These are phyloP conservation scores for Vaccinium corymbosum DNA, from an alignment of 148 eudicot species.

Conservation along the genomic window DNA sequence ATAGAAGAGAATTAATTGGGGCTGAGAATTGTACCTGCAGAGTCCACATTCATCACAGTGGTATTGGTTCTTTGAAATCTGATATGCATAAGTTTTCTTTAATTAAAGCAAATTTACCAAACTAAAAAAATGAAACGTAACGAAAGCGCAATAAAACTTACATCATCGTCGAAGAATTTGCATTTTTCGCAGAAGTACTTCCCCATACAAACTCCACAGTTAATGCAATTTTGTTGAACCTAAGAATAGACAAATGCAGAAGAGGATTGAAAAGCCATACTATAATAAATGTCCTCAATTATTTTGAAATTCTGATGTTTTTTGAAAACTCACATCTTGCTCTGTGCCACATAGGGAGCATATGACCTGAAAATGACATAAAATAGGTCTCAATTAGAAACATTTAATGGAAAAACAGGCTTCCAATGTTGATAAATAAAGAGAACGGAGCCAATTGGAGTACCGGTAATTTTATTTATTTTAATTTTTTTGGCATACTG, in stretches of 20 bases:
- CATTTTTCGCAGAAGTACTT: constrained; percentile 56
- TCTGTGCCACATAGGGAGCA: constrained; percentile 74
- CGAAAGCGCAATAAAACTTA: constrained; percentile 18
- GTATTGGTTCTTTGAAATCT: constrained; percentile 70
- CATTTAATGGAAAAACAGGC: background rate
- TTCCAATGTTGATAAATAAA: no score
- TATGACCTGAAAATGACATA: constrained; percentile 46
- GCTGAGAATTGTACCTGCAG: constrained; percentile 48
- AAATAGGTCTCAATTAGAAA: background rate
- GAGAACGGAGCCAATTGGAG: no score
- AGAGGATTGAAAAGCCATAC: background rate
- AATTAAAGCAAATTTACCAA: background rate
- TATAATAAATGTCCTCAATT: background rate
- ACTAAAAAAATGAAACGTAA: background rate
- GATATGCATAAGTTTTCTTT: constrained; percentile 3
- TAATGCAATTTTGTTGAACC: constrained; percentile 64
- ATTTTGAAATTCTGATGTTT: background rate
- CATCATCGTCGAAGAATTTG: constrained; percentile 77
- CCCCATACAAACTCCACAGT: constrained; percentile 70
- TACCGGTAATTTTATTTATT: no score
- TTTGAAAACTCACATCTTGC: constrained; percentile 64
- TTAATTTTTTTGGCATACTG: no score
- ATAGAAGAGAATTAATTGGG: background rate
- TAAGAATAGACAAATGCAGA: constrained; percentile 14
- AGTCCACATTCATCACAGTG: constrained; percentile 83